Conservation (phyloP, 2,329 filamentous ascomycete species). For the Colletotrichum costaricense region DNA sequence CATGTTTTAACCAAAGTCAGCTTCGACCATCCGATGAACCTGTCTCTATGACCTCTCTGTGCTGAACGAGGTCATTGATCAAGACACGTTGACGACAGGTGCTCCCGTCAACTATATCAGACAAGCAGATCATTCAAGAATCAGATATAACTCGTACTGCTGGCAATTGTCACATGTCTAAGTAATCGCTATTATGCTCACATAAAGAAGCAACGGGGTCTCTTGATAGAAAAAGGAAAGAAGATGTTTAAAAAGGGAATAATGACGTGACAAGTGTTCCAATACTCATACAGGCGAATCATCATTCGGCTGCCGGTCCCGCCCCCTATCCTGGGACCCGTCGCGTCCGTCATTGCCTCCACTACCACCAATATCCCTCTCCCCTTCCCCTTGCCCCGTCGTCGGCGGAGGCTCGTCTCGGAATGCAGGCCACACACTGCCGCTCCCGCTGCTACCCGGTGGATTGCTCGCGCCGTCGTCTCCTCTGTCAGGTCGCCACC, state of each 20-base stretch:
- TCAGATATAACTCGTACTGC: background rate
- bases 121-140: background rate
- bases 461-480: slow-evolving; percentile 36
- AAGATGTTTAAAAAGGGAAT: slow-evolving; percentile 33
- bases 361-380: background rate
- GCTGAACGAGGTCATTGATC: background rate
- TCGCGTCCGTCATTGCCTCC: slow-evolving; percentile 9
- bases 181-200: background rate
- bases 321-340: slow-evolving; percentile 22
- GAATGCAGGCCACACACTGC: slow-evolving; percentile 26
- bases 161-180: background rate
- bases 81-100: background rate
- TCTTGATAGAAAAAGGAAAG: background rate
- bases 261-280: slow-evolving; percentile 22
- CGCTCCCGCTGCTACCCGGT: slow-evolving; percentile 27
- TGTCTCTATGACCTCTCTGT: too few relatives aligned
- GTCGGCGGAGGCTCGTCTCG: slow-evolving; percentile 16
- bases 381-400: background rate
- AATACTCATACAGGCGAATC: slow-evolving; percentile 49
- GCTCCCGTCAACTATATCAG: background rate
- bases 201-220: background rate
- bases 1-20: too few relatives aligned
- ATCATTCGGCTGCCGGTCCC: slow-evolving; percentile 25
- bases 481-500: slow-evolving; percentile 56
- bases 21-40: too few relatives aligned